Evolutionary conservation across 2,329 filamentous ascomycete species (phyloP).

Genomic region (Dothistroma pini): DNA sequence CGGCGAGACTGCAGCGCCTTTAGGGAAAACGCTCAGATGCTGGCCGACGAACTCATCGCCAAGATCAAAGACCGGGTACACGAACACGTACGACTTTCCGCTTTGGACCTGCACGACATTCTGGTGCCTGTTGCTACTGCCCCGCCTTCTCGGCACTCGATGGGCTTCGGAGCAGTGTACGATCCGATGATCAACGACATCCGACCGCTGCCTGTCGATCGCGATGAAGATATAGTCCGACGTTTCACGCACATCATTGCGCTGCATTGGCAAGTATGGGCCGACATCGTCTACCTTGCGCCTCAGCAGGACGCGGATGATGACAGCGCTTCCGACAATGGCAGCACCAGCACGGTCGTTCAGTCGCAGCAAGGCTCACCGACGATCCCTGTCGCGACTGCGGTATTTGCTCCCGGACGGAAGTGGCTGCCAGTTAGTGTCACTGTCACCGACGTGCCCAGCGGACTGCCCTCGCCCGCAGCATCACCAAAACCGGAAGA

Average conservation of each 20-base stretch:
- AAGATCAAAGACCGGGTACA: constrained; percentile 34
- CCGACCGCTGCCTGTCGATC: constrained; percentile 21
- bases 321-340: constrained; percentile 21
- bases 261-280: constrained; percentile 89
- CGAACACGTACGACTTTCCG: constrained; percentile 36
- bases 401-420: constrained; percentile 29
- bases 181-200: constrained; percentile 17
- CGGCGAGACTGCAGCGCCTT: constrained; percentile 31
- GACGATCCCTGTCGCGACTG: constrained; percentile 31
- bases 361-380: constrained; percentile 19
- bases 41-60: constrained; percentile 35
- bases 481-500: constrained; percentile 13
- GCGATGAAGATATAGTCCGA: constrained; percentile 61
- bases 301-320: constrained; percentile 18
- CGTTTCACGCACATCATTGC: constrained; percentile 78
- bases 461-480: constrained; percentile 23
- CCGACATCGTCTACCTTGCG: constrained; percentile 62
- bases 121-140: constrained; percentile 31
- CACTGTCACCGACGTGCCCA: constrained; percentile 28
- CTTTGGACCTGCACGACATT: constrained; percentile 44
- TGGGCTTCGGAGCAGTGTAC: constrained; percentile 29
- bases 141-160: constrained; percentile 11
- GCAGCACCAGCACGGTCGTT: constrained; percentile 20
- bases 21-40: constrained; percentile 26
- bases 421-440: constrained; percentile 31